A percentile compares a stretch with the other conserved stretches of the same genome.
Evolutionary conservation across 2,329 filamentous ascomycete genomes (phyloP).

Genomic region (Xylaria sp.): DNA sequence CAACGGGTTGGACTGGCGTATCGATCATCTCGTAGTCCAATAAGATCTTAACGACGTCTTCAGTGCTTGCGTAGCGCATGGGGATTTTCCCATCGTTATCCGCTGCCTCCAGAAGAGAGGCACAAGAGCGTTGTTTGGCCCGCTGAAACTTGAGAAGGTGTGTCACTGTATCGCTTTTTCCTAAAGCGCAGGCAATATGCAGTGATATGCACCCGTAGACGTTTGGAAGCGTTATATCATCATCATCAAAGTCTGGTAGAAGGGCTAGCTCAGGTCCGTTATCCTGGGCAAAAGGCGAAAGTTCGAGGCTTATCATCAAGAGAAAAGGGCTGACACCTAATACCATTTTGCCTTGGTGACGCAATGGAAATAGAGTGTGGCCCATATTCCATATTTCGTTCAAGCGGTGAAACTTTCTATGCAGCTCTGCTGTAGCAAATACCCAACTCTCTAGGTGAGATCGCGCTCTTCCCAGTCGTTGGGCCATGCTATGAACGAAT

Average conservation of each 20-base stretch:
- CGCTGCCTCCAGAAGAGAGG: neutral
- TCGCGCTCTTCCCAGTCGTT: too few relatives aligned
- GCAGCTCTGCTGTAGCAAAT: neutral
- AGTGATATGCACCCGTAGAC: neutral
- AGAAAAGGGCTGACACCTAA: neutral
- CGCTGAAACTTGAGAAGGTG: slow-evolving; percentile 3
- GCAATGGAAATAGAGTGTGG: neutral
- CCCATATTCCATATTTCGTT: too few relatives aligned
- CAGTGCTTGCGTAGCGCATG: slow-evolving; percentile 3
- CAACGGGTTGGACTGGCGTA: neutral
- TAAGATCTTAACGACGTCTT: neutral
- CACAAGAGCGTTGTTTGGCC: neutral
- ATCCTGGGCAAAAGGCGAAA: slow-evolving; percentile 6
- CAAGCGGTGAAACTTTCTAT: too few relatives aligned
- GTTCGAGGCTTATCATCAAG: neutral
- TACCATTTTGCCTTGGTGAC: neutral
- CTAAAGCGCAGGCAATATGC: neutral
- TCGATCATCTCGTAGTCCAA: neutral
- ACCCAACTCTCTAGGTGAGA: neutral
- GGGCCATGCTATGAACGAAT: too few relatives aligned
- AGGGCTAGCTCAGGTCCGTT: neutral
- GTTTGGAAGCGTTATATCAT: slow-evolving; percentile 10
- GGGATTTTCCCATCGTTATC: neutral
- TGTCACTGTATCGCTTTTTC: neutral
- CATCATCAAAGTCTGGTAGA: neutral